Conservation (phyloP, 148 eudicot species). For the Arbutus unedo region DNA sequence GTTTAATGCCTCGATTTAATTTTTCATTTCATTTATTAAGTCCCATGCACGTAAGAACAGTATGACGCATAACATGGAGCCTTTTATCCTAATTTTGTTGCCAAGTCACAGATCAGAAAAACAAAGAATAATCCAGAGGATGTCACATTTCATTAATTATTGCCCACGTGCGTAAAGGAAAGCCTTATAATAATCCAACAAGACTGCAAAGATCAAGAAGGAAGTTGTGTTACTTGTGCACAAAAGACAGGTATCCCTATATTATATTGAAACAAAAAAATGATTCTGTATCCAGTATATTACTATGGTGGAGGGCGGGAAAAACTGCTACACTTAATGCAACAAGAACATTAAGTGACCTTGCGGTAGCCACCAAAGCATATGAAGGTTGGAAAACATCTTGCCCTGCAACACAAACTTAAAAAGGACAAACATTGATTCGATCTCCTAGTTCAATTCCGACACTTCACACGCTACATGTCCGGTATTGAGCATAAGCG, state of each 20-base stretch:
- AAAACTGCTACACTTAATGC: neutral
- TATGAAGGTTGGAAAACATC: constrained; percentile 8
- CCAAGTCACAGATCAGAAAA: neutral
- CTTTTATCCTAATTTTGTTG: neutral
- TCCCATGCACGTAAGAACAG: neutral
- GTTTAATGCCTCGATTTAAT: neutral
- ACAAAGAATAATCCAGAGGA: neutral
- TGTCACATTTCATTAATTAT: constrained; percentile 1
- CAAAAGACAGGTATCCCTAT: neutral
- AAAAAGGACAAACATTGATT: neutral
- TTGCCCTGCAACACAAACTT: neutral
- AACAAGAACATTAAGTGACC: neutral
- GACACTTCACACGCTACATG: neutral
- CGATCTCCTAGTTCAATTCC: neutral
- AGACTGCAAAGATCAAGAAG: neutral
- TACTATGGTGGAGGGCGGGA: neutral
- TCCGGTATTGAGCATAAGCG: neutral
- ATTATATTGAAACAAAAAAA: neutral
- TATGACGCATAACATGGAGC: neutral
- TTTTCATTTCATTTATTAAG: neutral
- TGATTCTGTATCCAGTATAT: neutral
- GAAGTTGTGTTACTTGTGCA: neutral
- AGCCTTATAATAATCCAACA: neutral
- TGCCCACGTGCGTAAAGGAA: neutral
- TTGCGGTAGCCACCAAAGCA: neutral